Evolutionary conservation across 306 rosid species (phyloP).

Genomic region (Vigna unguiculata): DNA sequence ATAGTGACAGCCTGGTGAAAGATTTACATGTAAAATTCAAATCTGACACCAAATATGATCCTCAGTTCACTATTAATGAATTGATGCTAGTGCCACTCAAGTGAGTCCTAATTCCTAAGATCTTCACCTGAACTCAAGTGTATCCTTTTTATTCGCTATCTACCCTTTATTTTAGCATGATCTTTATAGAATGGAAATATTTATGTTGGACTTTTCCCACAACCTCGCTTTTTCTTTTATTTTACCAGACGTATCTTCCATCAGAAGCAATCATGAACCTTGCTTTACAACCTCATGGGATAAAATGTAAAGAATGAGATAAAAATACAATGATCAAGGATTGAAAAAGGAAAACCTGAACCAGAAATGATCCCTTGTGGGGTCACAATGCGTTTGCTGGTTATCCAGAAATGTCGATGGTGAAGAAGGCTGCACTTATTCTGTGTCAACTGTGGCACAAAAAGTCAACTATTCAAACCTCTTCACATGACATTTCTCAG

Average conservation of each 20-base stretch:
- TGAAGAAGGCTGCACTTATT: constrained; percentile 78
- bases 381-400: constrained; percentile 88
- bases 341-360: constrained; percentile 59
- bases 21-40: constrained; percentile 1
- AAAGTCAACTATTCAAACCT: constrained; percentile 29
- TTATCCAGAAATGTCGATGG: constrained; percentile 70
- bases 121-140: background rate
- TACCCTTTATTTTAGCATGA: background rate
- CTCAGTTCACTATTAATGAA: constrained; percentile 5
- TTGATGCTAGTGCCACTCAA: background rate
- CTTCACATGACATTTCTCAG: background rate
- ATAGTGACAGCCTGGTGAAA: background rate
- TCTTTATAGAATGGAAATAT: background rate
- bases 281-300: background rate
- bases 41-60: constrained; percentile 18
- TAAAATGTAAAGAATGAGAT: background rate
- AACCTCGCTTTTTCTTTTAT: background rate
- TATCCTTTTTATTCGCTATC: background rate
- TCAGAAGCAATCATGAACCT: background rate
- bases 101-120: background rate
- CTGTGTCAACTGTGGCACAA: constrained; percentile 40
- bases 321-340: background rate
- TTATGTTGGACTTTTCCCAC: constrained; percentile 10
- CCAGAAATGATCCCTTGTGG: constrained; percentile 87
- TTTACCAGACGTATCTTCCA: background rate